phyloP scores from a whole-genome alignment of 257 asterid species.

The Nicotiana undulata region DNA sequence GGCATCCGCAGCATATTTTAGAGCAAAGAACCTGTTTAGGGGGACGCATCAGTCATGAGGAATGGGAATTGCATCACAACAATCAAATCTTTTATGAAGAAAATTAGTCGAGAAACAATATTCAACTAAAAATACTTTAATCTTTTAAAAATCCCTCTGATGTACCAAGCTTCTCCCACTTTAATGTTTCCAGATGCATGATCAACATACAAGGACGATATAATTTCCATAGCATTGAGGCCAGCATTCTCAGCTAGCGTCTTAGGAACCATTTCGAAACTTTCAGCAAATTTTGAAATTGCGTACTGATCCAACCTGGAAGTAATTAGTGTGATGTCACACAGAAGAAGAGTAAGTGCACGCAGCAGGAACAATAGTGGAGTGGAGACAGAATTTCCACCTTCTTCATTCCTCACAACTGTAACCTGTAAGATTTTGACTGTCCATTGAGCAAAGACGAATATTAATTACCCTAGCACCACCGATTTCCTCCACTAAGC shows the following conservation, averaged over 20 bases:
- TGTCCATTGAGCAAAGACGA: conserved; percentile 11
- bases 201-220: conserved; percentile 82
- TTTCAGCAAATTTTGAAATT: too few relatives aligned
- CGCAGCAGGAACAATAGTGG: conserved; percentile 71
- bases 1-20: conserved; percentile 92
- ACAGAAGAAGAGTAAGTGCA: conserved; percentile 14
- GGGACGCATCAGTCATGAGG: not conserved
- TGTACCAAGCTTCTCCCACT: too few relatives aligned
- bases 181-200: conserved; percentile 73
- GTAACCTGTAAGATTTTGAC: conserved; percentile 47
- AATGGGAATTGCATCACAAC: not conserved
- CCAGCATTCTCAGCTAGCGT: conserved; percentile 96
- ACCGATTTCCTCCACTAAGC: conserved; percentile 94
- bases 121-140: too few relatives aligned
- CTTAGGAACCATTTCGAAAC: conserved; percentile 90
- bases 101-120: too few relatives aligned
- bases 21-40: conserved; percentile 59
- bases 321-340: too few relatives aligned
- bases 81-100: too few relatives aligned
- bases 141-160: too few relatives aligned
- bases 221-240: conserved; percentile 83
- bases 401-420: conserved; percentile 88
- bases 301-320: too few relatives aligned
- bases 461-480: conserved; percentile 80
- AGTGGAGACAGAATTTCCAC: conserved; percentile 88